A percentile compares a stretch with the other conserved stretches of the same genome.
phyloP scores from a whole-genome alignment of 192 early-diverging fungal genomes.

The Backusella sp. region DNA sequence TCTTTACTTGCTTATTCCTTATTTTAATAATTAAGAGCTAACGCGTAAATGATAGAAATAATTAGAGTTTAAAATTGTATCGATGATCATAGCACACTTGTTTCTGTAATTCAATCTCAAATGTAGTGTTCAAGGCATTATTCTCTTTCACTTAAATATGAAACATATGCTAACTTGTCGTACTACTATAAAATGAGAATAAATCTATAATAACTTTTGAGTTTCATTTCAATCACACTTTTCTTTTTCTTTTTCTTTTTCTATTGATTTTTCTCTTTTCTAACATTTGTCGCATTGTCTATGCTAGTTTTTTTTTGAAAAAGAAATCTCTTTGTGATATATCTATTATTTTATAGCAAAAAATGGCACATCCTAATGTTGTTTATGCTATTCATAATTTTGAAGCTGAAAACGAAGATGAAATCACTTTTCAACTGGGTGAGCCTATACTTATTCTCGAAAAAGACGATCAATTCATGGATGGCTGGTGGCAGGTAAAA shows the following conservation, averaged over 20 bases:
- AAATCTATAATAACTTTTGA: background rate
- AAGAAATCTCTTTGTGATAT: background rate
- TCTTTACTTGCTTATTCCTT: background rate
- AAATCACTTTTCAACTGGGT: conserved; percentile 61
- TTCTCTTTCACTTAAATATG: background rate
- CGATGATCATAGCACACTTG: background rate
- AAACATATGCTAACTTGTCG: background rate
- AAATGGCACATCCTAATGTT: conserved; percentile 22
- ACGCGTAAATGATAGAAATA: background rate
- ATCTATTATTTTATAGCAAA: background rate
- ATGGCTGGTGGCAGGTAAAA: conserved; percentile 80
- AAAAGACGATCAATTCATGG: conserved; percentile 64
- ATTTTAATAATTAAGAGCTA: background rate
- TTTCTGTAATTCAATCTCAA: background rate
- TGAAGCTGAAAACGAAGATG: conserved; percentile 64
- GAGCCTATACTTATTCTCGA: conserved; percentile 72
- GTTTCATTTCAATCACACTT: background rate
- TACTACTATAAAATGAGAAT: background rate
- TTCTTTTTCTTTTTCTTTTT: background rate
- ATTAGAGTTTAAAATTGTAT: background rate
- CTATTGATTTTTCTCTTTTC: background rate
- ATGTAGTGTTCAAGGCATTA: background rate
- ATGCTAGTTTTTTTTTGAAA: background rate
- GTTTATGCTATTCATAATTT: conserved; percentile 59
- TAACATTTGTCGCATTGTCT: background rate